Evolutionary conservation across 2,329 filamentous ascomycete species (phyloP), one percentile per base, ranked within the genome.

Genomic region (Penicillium sp.): DNA sequence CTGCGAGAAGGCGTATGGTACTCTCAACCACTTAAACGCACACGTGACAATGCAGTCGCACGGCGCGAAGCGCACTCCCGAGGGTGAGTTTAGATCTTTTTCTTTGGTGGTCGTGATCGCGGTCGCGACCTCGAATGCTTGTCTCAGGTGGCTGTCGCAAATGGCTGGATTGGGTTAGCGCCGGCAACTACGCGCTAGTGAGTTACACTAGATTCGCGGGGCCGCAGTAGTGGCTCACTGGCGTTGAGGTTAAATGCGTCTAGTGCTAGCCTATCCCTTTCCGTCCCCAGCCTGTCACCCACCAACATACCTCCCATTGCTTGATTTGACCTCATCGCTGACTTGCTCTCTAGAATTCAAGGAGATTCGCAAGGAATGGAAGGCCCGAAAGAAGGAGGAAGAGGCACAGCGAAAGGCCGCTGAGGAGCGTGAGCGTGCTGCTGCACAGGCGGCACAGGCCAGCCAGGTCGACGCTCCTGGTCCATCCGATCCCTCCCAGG

Each of bases 31-130:
- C 69, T 72, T 98, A 61, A 98, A 98, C 67, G 93, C 93, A 33
- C 93, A 98, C 66, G 93, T 98, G 42, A 97, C 93, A 12, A 97
- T 97, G 93, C 93, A 98, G 71, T 93, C 89, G 53, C 93, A 98
- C 64, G 93, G 93, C 9, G 79, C 83, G 59, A 98, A 98, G 76
- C 83, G 93, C 58, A 96, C 92, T 51, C 93, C 93, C 37, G 93
- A 98, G 87, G 92, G 93, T 96, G 85, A 72, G 87, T 57, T 31
- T 44, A 44, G 44, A 40, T 51, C 42, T 52, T 48, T 44, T 53
- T 44, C 3, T 27, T 37, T 38, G 29, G 32, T 39, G 27, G 3
- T 29, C 27, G 27, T 2, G 8, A 9, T 29, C 27, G 27, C 50
- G 23, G 46, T 50, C 32, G 43, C 42, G 38, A 48, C 47, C 28